Base-by-base conservation (phyloP, 495 filamentous ascomycete genomes). In the Rhypophila decipiens region DNA sequence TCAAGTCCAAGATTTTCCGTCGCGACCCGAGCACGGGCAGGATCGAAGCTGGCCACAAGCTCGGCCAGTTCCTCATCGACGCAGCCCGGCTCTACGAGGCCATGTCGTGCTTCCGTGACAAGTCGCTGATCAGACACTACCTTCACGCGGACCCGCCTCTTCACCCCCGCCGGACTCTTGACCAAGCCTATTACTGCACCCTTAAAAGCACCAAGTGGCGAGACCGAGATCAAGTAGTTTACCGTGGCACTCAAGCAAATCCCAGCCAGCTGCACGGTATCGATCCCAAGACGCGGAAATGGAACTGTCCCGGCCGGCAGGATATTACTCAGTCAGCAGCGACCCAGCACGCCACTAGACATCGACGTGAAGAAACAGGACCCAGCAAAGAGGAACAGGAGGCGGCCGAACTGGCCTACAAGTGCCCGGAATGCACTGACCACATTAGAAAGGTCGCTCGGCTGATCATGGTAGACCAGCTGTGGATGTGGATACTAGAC, bases 401-500 rank as follows among this genome's bases (percentile, higher is more conserved):
- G 0, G 5, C n/a, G 36, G 12, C 12, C 36, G 18, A 39, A 19
- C 11, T 39, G 7, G 18, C 11, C 36, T 39, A 39, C 36, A 8
- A 19, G 13, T 69, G 66, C 10, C 19, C 50, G 0, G 47, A 64
- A 9, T 70, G 68, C 20, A 51, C 23, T 13, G 52, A 50, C n/a
- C 59, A 71, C 15, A 66, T 69, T 10, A 54, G 51, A 9, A 68
- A 70, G 17, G 69, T 82, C 5, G 73, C 80, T 0, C 78, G 82
- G 46, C 73, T 87, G 15, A 73, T 86, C 59, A 88, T 87, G 84
- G 83, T 86, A 1, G 84, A 87, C 51, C 83, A 87, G 54, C 66
- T 87, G 2, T 87, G 84, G 84, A 76, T 87, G 72, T 87, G 82
- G 82, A 73, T 86, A 24, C 51, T 87, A 2, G 82, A 84, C 19